Conservation (phyloP, 805 yeast species). For the Teunomyces kruisii region DNA sequence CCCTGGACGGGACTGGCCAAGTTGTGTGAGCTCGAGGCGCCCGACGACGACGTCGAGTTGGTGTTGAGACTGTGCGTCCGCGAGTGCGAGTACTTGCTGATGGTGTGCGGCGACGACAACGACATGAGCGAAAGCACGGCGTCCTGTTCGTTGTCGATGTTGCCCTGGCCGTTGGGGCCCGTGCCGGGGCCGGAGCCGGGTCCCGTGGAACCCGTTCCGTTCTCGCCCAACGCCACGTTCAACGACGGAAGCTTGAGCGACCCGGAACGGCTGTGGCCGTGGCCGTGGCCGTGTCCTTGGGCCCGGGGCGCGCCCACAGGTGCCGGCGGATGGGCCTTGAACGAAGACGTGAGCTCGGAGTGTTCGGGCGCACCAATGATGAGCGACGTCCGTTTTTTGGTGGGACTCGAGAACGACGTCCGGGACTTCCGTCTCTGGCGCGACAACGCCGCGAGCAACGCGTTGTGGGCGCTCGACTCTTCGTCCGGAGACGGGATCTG, state of each 20-base stretch:
- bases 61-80: constrained; percentile 10
- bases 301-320: too few relatives aligned
- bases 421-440: constrained; percentile 28
- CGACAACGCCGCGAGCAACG: constrained; percentile 42
- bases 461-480: constrained; percentile 46
- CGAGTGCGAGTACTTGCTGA: constrained; percentile 18
- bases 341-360: background rate
- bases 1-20: constrained; percentile 10
- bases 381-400: constrained; percentile 7
- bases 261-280: background rate
- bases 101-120: constrained; percentile 49
- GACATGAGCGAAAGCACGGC: constrained; percentile 58
- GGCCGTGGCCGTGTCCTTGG: background rate
- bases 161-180: constrained; percentile 8
- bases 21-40: constrained; percentile 2
- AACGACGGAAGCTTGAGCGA: constrained; percentile 27
- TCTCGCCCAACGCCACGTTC: constrained; percentile 20
- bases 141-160: constrained; percentile 47
- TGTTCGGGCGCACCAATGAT: constrained; percentile 2
- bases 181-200: background rate
- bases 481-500: constrained; percentile 34
- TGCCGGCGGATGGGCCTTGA: background rate
- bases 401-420: constrained; percentile 15
- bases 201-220: too few relatives aligned
- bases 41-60: constrained; percentile 9